phyloP scores from a whole-genome alignment of 1,139 yeast genomes.

The Yamadazyma dendronema region DNA sequence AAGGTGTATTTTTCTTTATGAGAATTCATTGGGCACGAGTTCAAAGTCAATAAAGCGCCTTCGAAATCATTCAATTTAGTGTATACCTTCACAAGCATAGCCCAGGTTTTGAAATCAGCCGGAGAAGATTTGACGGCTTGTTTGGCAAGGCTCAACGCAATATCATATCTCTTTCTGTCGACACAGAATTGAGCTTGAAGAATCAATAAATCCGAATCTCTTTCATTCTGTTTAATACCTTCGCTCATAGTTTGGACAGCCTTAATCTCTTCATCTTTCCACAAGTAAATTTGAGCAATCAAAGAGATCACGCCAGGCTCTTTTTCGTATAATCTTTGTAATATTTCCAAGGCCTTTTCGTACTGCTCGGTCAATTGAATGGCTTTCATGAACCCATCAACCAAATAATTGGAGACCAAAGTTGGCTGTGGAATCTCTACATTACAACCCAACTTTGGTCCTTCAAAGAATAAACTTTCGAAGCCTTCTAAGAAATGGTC shows the following conservation, averaged over 20 bases:
- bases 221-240: conserved; percentile 54
- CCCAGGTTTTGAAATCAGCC: conserved; percentile 84
- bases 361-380: conserved; percentile 65
- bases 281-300: conserved; percentile 50
- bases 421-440: conserved; percentile 73
- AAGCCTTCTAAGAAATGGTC: conserved; percentile 58
- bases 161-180: conserved; percentile 60
- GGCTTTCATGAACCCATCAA: conserved; percentile 69
- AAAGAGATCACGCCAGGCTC: conserved; percentile 57
- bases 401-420: conserved; percentile 65
- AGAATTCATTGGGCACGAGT: conserved; percentile 90
- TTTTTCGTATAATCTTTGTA: conserved; percentile 35
- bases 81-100: conserved; percentile 67
- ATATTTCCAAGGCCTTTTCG: conserved; percentile 58
- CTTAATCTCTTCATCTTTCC: conserved; percentile 71
- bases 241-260: conserved; percentile 69
- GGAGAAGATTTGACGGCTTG: conserved; percentile 81
- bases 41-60: conserved; percentile 76
- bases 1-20: conserved; percentile 59
- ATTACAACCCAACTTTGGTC: conserved; percentile 63
- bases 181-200: conserved; percentile 75
- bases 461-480: conserved; percentile 63
- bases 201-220: conserved; percentile 59
- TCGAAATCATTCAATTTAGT: conserved; percentile 68
- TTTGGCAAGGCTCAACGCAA: conserved; percentile 72